A percentile compares a stretch with the other conserved stretches of the same genome.
Conservation (phyloP, 768 basidiomycete species). For the Paxillus ammoniavirescens region DNA sequence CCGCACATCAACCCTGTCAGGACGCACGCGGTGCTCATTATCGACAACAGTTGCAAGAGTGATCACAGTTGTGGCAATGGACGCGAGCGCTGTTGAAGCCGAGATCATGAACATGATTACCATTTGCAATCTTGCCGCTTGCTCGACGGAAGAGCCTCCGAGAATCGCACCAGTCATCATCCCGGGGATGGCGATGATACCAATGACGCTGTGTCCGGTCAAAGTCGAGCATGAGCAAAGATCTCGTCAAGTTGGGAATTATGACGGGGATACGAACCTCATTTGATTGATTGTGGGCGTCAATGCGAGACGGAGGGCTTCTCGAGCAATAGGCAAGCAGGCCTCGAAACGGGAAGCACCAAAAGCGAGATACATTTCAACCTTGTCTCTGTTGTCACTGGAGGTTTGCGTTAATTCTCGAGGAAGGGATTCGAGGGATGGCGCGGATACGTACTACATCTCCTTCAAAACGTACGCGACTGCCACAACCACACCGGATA, state of each 20-base stretch:
- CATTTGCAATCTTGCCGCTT: slow-evolving; percentile 87
- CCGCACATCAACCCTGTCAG: slow-evolving; percentile 53
- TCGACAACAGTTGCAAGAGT: slow-evolving; percentile 68
- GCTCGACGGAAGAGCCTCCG: slow-evolving; percentile 79
- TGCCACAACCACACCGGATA: slow-evolving; percentile 72
- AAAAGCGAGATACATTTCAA: slow-evolving; percentile 83
- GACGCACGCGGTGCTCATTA: slow-evolving; percentile 58
- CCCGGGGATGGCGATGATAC: slow-evolving; percentile 78
- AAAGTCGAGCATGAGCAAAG: background rate
- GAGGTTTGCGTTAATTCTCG: background rate
- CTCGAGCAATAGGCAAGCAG: slow-evolving; percentile 72
- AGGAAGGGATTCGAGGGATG: background rate
- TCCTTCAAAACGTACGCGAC: slow-evolving; percentile 73
- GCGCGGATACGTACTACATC: slow-evolving; percentile 50
- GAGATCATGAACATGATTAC: slow-evolving; percentile 95
- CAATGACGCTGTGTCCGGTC: slow-evolving; percentile 51
- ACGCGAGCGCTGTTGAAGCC: slow-evolving; percentile 68
- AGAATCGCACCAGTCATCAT: slow-evolving; percentile 95
- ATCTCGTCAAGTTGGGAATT: background rate
- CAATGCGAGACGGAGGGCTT: slow-evolving; percentile 77
- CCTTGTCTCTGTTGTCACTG: slow-evolving; percentile 82
- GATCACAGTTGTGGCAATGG: slow-evolving; percentile 61
- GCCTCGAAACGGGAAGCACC: slow-evolving; percentile 85
- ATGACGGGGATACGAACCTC: slow-evolving; percentile 46
- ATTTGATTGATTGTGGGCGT: slow-evolving; percentile 84